phyloP scores from a whole-genome alignment of 768 basidiomycete genomes.

The Tremella mesenterica region DNA sequence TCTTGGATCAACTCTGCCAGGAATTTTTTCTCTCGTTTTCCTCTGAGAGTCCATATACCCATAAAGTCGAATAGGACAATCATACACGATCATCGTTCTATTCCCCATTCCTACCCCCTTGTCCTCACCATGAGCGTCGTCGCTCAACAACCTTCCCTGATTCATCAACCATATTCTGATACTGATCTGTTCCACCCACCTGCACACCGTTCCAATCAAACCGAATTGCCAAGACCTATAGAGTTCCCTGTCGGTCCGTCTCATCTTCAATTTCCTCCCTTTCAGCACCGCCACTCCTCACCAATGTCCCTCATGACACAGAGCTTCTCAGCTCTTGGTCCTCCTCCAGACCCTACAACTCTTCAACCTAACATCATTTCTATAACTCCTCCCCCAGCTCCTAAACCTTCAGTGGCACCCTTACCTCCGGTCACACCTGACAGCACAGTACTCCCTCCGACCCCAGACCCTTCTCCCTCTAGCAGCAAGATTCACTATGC shows the following conservation, averaged over 20 bases:
- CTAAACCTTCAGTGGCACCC: conserved; percentile 4
- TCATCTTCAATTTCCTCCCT: conserved; percentile 15
- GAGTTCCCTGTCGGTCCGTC: background rate
- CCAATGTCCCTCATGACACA: conserved; percentile 28
- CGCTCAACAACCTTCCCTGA: conserved; percentile 9
- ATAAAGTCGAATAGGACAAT: too few species aligned
- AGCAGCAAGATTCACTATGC: conserved; percentile 21
- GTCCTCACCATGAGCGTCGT: conserved; percentile 19
- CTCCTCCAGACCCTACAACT: conserved; percentile 10
- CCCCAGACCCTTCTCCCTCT: conserved; percentile 25
- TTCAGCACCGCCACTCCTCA: conserved; percentile 34
- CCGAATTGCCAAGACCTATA: conserved; percentile 1
- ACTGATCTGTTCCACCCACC: conserved; percentile 21
- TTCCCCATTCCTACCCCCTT: too few species aligned
- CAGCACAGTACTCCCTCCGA: conserved; percentile 15
- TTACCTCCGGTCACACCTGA: conserved; percentile 20
- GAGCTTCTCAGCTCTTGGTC: conserved; percentile 33
- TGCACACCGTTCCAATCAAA: conserved; percentile 1
- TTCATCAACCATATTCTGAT: conserved; percentile 18
- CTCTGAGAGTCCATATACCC: too few species aligned
- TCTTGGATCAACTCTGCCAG: too few species aligned
- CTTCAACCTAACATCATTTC: conserved; percentile 2
- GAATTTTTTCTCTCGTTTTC: too few species aligned
- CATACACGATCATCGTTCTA: too few species aligned
- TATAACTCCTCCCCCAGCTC: conserved; percentile 13